Percentiles rank a stretch among this genome's conserved stretches.
Conservation (phyloP, 2,329 filamentous ascomycete species). For the Hymenoscyphus fructigenus region DNA sequence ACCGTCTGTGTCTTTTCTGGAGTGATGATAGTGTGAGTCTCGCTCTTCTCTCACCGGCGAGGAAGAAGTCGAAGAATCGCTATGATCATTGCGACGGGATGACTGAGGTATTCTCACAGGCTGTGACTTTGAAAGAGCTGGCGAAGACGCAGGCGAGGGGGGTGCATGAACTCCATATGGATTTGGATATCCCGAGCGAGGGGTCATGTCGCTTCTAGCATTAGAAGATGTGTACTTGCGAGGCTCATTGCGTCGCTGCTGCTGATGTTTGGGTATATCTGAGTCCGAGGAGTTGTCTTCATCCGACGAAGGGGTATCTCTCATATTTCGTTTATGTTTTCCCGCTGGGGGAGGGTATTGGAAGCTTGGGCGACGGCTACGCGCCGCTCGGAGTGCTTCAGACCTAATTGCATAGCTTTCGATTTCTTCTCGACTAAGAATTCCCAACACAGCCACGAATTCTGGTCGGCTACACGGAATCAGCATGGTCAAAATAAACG, state of each 20-base stretch:
- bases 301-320: neutral
- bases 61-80: neutral
- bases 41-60: conserved; percentile 4
- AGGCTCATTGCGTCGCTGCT: neutral
- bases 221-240: conserved; percentile 12
- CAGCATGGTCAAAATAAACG: neutral
- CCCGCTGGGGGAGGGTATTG: conserved; percentile 10
- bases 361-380: conserved; percentile 16
- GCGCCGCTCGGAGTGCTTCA: conserved; percentile 38
- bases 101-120: conserved; percentile 9
- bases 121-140: neutral
- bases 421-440: conserved; percentile 52
- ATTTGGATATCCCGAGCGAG: conserved; percentile 29
- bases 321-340: neutral
- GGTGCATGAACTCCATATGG: conserved; percentile 21
- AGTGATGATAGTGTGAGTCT: conserved; percentile 5
- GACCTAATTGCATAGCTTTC: conserved; percentile 47
- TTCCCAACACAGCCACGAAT: conserved; percentile 60
- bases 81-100: conserved; percentile 5
- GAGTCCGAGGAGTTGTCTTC: conserved; percentile 18
- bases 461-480: conserved; percentile 44
- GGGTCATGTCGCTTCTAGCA: conserved; percentile 14
- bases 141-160: conserved; percentile 16
- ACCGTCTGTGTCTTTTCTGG: conserved; percentile 7
- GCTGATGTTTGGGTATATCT: conserved; percentile 5